Base-by-base conservation (phyloP, 1,284 basidiomycete genomes). In the Moesziomyces parantarcticus region DNA sequence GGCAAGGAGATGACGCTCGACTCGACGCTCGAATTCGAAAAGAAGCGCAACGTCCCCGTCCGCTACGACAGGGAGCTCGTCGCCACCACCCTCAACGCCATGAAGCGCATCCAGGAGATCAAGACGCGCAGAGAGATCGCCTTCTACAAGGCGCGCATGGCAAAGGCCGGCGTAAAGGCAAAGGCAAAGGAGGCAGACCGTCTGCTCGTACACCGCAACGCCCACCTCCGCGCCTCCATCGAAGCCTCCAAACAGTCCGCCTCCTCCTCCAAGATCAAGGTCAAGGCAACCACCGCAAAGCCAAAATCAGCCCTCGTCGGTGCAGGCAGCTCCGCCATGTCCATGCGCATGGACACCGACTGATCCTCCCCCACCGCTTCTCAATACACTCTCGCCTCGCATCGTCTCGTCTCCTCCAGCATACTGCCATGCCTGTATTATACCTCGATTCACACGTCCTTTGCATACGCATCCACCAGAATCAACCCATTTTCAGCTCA, bases 1-100 rank as follows among this genome's bases (percentile, higher is more conserved):
- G 97, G 97, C 73, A 99, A 99, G 87, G 97, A 99, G 87, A 99
- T 99, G 97, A 96, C 93, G 14, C 92, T 99, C 81, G 97, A 99
- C 86, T 92, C 95, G 1, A 99, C 96, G 2, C 93, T 98, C 84
- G 95, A 98, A 84, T 99, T 99, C 84, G 97, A 99, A 88, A 99
- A 99, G 87, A 90, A 97, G 77, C 90, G 97, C 86, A 97, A 99
- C 84, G 90, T 98, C 16, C 97, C 97, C 29, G 92, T 99, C 64
- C 92, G 95, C 82, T 99, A 99, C 88, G 91, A 99, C 87, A 91
- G 97, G 82, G 93, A 97, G 75, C 87, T 99, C 49, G 88, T 99
- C 58, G 89, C 92, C 83, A 93, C 92, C 2, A 99, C 97, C n/a
- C 89, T 99, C 84, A 91, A 92, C 86, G 97, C 94, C 23, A 99